Percentiles rank a stretch among this genome's conserved stretches.
Conservation (phyloP, 2,329 filamentous ascomycete genomes). For the Cryphonectria parasitica region DNA sequence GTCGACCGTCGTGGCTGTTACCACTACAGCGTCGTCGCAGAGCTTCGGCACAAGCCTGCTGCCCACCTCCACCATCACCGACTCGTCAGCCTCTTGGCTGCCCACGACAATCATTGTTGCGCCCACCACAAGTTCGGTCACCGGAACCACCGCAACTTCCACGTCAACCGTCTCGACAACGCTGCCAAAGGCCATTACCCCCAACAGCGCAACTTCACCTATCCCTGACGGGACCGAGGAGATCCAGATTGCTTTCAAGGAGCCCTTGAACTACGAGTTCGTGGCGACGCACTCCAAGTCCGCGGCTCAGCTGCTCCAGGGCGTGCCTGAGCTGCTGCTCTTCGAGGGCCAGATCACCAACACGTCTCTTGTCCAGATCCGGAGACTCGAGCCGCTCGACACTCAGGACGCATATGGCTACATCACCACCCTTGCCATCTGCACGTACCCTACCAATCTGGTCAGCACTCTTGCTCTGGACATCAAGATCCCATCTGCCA, state of each 20-base stretch:
- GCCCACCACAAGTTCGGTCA: slow-evolving; percentile 47
- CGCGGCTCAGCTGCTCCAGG: slow-evolving; percentile 82
- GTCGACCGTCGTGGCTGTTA: slow-evolving; percentile 46
- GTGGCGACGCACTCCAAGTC: slow-evolving; percentile 73
- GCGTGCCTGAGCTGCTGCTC: slow-evolving; percentile 71
- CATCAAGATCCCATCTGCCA: slow-evolving; percentile 68
- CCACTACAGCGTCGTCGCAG: slow-evolving; percentile 38
- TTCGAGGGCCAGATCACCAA: slow-evolving; percentile 62
- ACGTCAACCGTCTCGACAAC: slow-evolving; percentile 62
- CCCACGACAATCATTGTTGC: slow-evolving; percentile 66
- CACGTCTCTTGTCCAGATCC: slow-evolving; percentile 63
- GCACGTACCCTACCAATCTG: slow-evolving; percentile 53
- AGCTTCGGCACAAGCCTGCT: slow-evolving; percentile 28
- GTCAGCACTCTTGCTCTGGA: slow-evolving; percentile 28
- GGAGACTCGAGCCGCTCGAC: slow-evolving; percentile 75
- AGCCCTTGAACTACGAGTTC: slow-evolving; percentile 81
- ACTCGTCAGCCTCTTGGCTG: slow-evolving; percentile 51
- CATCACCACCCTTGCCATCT: slow-evolving; percentile 73
- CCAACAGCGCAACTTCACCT: slow-evolving; percentile 57
- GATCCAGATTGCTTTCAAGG: slow-evolving; percentile 85
- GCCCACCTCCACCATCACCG: slow-evolving; percentile 48
- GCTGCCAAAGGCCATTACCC: slow-evolving; percentile 77
- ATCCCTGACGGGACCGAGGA: slow-evolving; percentile 68
- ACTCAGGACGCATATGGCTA: slow-evolving; percentile 71
- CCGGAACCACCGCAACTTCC: slow-evolving; percentile 45